These are phyloP conservation scores for Monosporascus sp. DNA, from an alignment of 2,329 filamentous ascomycete species.

Conservation along the genomic window DNA sequence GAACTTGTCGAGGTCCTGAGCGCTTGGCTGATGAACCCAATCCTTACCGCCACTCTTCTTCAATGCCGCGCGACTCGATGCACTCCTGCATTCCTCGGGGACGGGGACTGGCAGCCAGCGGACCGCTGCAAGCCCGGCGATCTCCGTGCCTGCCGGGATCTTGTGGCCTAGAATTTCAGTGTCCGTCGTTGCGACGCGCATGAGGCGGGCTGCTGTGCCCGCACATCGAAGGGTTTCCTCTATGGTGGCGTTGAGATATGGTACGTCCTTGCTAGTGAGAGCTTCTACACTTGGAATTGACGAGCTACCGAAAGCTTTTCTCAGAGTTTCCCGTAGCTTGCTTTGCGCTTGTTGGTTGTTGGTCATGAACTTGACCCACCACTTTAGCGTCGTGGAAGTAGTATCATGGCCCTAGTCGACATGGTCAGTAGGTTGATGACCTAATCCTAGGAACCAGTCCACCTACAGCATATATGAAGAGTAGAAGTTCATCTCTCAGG, in stretches of 20 bases:
- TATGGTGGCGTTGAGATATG: conserved; percentile 37
- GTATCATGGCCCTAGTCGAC: conserved; percentile 39
- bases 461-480: conserved; percentile 15
- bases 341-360: conserved; percentile 27
- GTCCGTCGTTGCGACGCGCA: conserved; percentile 30
- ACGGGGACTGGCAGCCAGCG: conserved; percentile 5
- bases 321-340: too few relatives aligned
- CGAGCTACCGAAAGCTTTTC: too few relatives aligned
- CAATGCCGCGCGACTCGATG: conserved; percentile 7
- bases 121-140: conserved; percentile 14
- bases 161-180: conserved; percentile 34
- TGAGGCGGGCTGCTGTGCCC: conserved; percentile 17
- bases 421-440: conserved; percentile 24
- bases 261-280: too few relatives aligned
- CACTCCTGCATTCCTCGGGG: conserved; percentile 6
- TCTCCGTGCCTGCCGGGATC: conserved; percentile 33
- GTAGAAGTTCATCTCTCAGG: conserved; percentile 23
- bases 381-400: conserved; percentile 34
- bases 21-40: conserved; percentile 5
- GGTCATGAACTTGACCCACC: conserved; percentile 35
- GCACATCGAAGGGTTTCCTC: conserved; percentile 35
- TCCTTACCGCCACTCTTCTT: conserved; percentile 5
- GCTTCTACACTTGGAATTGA: too few relatives aligned
- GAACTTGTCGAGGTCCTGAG: conserved; percentile 9
- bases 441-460: conserved; percentile 19